Evolutionary conservation across 257 asterid genomes (phyloP).

Genomic region (Solanum paucissectum): DNA sequence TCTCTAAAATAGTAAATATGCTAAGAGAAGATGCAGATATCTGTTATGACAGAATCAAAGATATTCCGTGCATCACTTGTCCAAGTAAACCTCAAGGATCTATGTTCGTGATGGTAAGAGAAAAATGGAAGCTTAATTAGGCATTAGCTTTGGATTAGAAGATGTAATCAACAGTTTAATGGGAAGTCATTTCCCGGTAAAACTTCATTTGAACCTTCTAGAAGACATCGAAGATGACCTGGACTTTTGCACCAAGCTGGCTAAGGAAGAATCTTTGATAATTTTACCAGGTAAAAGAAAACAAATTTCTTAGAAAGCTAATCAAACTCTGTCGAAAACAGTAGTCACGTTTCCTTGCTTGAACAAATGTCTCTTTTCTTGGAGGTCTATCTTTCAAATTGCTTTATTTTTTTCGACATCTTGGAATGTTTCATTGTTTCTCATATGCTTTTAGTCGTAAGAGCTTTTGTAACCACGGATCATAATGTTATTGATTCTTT

Average conservation of each 20-base stretch:
- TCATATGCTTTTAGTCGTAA: not conserved
- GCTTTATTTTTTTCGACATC: not conserved
- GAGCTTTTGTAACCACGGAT: not conserved
- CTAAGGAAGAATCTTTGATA: slow-evolving; percentile 54
- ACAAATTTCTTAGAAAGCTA: not conserved
- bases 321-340: not conserved
- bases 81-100: slow-evolving; percentile 87
- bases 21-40: slow-evolving; percentile 43
- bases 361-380: not conserved
- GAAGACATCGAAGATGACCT: slow-evolving; percentile 54
- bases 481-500: not conserved
- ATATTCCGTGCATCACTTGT: slow-evolving; percentile 59
- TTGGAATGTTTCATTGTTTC: not conserved
- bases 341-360: not conserved
- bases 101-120: slow-evolving; percentile 69
- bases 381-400: not conserved
- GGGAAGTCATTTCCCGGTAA: slow-evolving; percentile 20
- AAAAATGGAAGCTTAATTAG: not conserved
- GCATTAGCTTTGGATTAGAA: not conserved
- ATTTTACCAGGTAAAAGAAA: slow-evolving; percentile 44
- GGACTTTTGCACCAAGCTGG: slow-evolving; percentile 54
- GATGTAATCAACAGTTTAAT: not conserved
- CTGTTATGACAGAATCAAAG: slow-evolving; percentile 33
- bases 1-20: slow-evolving; percentile 20
- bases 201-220: slow-evolving; percentile 40